Conservation (phyloP, 768 basidiomycete species). For the Pleurotus tuoliensis region DNA sequence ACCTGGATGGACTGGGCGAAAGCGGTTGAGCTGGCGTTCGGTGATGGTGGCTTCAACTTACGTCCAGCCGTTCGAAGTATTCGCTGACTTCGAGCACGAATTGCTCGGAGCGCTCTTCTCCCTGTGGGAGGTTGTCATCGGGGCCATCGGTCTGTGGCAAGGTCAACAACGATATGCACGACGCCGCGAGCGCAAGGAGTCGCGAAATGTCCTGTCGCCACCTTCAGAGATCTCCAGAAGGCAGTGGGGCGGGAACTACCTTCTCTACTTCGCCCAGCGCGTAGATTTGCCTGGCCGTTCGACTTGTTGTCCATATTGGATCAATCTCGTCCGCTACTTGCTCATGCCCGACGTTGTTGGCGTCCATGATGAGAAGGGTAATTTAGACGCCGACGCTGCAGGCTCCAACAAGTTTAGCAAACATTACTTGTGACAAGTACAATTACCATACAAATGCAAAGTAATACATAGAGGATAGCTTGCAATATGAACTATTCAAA, state of each 20-base stretch:
- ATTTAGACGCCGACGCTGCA: too few species aligned
- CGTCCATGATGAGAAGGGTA: constrained; percentile 16
- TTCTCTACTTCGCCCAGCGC: constrained; percentile 80
- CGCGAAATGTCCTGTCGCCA: constrained; percentile 68
- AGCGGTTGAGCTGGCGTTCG: neutral
- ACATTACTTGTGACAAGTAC: too few species aligned
- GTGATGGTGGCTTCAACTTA: constrained; percentile 26
- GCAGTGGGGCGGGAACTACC: constrained; percentile 28
- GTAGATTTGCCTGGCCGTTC: constrained; percentile 78
- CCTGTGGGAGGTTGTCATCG: constrained; percentile 67
- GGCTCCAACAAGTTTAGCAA: too few species aligned
- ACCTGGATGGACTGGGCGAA: constrained; percentile 63
- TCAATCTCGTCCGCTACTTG: constrained; percentile 50
- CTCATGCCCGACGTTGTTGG: constrained; percentile 26
- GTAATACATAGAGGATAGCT: neutral
- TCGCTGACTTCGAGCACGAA: constrained; percentile 83
- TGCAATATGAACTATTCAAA: neutral
- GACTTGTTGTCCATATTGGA: constrained; percentile 78
- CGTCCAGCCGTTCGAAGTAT: constrained; percentile 81
- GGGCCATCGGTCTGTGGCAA: constrained; percentile 78
- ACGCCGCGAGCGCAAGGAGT: constrained; percentile 70
- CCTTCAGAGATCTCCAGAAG: neutral
- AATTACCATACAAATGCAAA: too few species aligned
- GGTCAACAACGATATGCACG: constrained; percentile 74
- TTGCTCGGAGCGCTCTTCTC: constrained; percentile 80